Evolutionary conservation across 106 monocot species (phyloP).

Genomic region (Allium cepa): DNA sequence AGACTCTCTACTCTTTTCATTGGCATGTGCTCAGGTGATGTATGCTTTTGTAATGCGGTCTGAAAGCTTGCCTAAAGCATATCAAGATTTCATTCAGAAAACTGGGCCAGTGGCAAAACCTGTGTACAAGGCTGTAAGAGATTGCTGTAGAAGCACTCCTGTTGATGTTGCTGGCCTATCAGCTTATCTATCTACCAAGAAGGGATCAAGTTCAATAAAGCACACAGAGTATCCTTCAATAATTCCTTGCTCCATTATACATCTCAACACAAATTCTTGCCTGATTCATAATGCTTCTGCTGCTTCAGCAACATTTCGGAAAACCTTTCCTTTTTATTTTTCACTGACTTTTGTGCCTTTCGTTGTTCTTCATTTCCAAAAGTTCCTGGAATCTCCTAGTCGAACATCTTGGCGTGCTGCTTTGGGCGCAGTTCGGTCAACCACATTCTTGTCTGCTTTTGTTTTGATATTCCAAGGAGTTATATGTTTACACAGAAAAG

Average conservation of each 20-base stretch:
- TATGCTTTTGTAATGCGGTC: constrained; percentile 98
- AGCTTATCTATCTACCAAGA: constrained; percentile 59
- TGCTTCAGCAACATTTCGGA: constrained; percentile 73
- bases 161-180: constrained; percentile 66
- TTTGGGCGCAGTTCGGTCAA: no score
- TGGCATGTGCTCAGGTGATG: constrained; percentile 82
- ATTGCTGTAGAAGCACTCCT: constrained; percentile 68
- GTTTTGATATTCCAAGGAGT: no score
- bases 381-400: no score
- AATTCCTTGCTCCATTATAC: constrained; percentile 90
- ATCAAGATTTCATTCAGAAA: constrained; percentile 97
- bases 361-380: no score
- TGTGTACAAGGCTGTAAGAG: constrained; percentile 93
- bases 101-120: constrained; percentile 91
- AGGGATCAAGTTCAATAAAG: constrained; percentile 28
- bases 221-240: constrained; percentile 59
- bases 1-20: constrained; percentile 86
- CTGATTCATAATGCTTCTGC: constrained; percentile 56
- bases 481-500: no score
- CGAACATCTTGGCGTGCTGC: no score
- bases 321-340: constrained; percentile 98
- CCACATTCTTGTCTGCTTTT: no score
- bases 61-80: constrained; percentile 93
- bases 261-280: constrained; percentile 74
- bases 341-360: no score